These are phyloP conservation scores for Pichia sp. DNA, from an alignment of 1,139 yeast genomes.

Conservation along the genomic window DNA sequence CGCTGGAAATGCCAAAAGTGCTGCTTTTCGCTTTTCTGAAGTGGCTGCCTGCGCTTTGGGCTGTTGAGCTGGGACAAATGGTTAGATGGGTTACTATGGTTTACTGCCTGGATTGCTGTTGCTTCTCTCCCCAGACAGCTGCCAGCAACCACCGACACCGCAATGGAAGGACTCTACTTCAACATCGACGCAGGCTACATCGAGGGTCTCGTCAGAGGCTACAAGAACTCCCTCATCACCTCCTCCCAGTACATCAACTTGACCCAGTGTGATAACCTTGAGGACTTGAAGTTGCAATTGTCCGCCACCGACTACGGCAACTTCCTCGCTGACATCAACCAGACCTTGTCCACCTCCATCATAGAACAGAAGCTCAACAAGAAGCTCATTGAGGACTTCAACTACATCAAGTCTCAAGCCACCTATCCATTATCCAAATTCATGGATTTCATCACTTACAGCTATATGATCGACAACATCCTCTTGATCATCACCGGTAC, in stretches of 20 bases:
- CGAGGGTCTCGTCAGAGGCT: constrained; percentile 95
- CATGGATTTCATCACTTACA: constrained; percentile 89
- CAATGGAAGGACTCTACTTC: constrained; percentile 88
- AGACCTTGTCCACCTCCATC: constrained; percentile 77
- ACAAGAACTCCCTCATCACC: constrained; percentile 78
- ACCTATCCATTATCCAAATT: constrained; percentile 77
- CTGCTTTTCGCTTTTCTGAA: too few relatives aligned
- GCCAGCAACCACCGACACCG: too few relatives aligned
- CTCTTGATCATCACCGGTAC: constrained; percentile 97
- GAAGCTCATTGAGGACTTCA: constrained; percentile 79
- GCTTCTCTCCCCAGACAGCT: too few relatives aligned
- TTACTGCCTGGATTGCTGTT: too few relatives aligned
- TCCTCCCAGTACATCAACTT: constrained; percentile 82
- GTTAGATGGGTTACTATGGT: too few relatives aligned
- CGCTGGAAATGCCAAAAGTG: too few relatives aligned
- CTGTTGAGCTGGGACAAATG: too few relatives aligned
- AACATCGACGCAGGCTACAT: constrained; percentile 87
- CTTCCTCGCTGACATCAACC: constrained; percentile 78
- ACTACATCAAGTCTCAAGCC: constrained; percentile 81
- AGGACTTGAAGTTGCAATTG: constrained; percentile 89
- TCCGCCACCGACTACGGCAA: constrained; percentile 96
- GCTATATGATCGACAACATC: constrained; percentile 98
- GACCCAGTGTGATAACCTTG: constrained; percentile 94
- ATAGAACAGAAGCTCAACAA: constrained; percentile 78
- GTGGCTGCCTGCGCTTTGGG: too few relatives aligned